A percentile compares a stretch with the other conserved stretches of the same genome.
Evolutionary conservation across 1,284 basidiomycete genomes (phyloP).

Genomic region (Moesziomyces sp.): DNA sequence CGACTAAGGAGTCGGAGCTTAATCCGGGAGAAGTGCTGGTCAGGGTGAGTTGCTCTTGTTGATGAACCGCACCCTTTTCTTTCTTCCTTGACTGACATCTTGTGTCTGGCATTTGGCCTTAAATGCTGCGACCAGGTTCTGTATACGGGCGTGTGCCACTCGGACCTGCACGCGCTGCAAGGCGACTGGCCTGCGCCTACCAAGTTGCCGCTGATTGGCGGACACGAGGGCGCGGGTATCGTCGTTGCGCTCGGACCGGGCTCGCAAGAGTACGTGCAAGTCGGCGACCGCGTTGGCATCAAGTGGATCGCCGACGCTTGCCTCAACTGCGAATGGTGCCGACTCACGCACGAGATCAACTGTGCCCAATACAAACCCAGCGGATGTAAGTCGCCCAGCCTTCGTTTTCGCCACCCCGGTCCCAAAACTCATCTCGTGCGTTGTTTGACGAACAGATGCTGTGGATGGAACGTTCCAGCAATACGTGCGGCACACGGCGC

Average conservation of each 20-base stretch:
- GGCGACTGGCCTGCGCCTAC: slow-evolving; percentile 68
- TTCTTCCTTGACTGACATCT: neutral
- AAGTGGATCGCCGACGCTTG: slow-evolving; percentile 75
- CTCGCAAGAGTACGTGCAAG: slow-evolving; percentile 72
- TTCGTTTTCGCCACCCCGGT: neutral
- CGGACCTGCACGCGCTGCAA: slow-evolving; percentile 50
- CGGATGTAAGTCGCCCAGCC: slow-evolving; percentile 68
- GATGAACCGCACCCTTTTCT: neutral
- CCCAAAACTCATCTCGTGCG: no score
- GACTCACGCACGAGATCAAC: slow-evolving; percentile 77
- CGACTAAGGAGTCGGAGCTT: slow-evolving; percentile 70
- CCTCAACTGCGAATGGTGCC: slow-evolving; percentile 78
- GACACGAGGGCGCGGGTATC: slow-evolving; percentile 77
- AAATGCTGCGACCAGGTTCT: slow-evolving; percentile 16
- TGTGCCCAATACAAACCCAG: slow-evolving; percentile 36
- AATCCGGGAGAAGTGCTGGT: slow-evolving; percentile 82
- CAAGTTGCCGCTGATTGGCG: slow-evolving; percentile 81
- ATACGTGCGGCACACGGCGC: slow-evolving; percentile 74
- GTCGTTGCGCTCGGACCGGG: slow-evolving; percentile 81
- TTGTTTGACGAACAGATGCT: slow-evolving; percentile 14
- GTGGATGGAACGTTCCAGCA: slow-evolving; percentile 86
- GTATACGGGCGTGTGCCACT: slow-evolving; percentile 48
- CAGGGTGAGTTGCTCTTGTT: slow-evolving; percentile 71
- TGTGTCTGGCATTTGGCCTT: neutral
- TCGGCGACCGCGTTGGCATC: slow-evolving; percentile 86